These are phyloP conservation scores for Solanum gracilifrons DNA, from an alignment of 257 asterid species.

Conservation along the genomic window DNA sequence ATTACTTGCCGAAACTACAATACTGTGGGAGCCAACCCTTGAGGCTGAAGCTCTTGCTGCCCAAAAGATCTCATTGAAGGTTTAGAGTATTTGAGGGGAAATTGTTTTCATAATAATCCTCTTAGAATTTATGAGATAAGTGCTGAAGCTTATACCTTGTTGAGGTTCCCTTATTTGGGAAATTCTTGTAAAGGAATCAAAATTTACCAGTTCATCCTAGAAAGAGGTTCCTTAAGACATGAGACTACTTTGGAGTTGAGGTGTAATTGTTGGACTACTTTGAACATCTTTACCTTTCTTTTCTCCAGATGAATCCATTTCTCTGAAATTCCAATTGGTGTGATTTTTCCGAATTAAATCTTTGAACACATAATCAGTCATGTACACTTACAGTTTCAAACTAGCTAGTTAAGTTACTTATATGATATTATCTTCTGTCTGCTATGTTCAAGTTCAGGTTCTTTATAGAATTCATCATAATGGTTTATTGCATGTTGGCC, in stretches of 20 bases:
- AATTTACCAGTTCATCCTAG: not conserved
- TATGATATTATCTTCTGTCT: not conserved
- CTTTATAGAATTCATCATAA: not conserved
- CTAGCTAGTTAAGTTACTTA: not conserved
- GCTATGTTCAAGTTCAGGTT: not conserved
- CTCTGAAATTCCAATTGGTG: not conserved
- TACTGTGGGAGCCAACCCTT: conserved; percentile 88
- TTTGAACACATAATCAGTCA: not conserved
- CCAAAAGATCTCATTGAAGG: conserved; percentile 61
- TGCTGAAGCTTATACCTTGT: conserved; percentile 11
- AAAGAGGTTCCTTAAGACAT: not conserved
- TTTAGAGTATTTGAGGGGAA: conserved; percentile 18
- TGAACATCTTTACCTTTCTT: not conserved
- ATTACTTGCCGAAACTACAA: conserved; percentile 81
- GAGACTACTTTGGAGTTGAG: not conserved
- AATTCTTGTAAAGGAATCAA: not conserved
- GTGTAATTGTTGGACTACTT: not conserved
- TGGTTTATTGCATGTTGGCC: not conserved
- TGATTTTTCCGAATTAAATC: not conserved
- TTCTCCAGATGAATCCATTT: not conserved
- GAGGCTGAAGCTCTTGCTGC: conserved; percentile 93
- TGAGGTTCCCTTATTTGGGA: not conserved
- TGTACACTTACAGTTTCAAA: not conserved
- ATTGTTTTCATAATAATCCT: not conserved
- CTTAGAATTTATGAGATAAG: not conserved